Evolutionary conservation across 23 red algal genomes (phyloP), one percentile per base, ranked within the genome.

Genomic region (Agarophyton chilense): DNA sequence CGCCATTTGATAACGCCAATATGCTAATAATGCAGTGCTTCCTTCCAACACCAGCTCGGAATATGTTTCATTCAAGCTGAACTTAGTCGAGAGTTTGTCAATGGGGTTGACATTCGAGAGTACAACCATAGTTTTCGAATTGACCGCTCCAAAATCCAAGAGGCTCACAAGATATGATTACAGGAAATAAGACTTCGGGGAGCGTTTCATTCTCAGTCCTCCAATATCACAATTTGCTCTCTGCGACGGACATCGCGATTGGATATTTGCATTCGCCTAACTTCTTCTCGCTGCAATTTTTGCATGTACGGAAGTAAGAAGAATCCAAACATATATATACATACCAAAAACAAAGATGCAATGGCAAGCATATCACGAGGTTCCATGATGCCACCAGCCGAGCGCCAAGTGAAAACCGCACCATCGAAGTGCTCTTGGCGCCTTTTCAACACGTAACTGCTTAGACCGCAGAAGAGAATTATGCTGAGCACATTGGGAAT

Each of bases 281-380:
- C 60, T 49, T 95, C 76, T 33, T 90, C 72, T 53, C 41, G 57
- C 56, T 95, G 93, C 74, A 88, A 51, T 53, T 83, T 74, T 61
- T 70, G 52, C 72, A 98, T 87, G 78, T 92, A 98, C 29, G 94
- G 97, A 38, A 99, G 76, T 58, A 94, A 82, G 53, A 99, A 99
- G 82, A 99, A 95, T 14, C 84, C 82, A 89, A 99, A 93, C 82
- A 99, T 81, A 43, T 96, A 99, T 62, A 91, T 94, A 54, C 94
- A 84, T 25, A 95, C 97, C 35, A 92, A 65, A 55, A 99, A 95
- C 29, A 99, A 86, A 2, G 83, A 65, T 6, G 49, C 97, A 62
- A 96, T 82, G 38, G 97, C 97, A 64, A 95, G 72, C 93, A 99
- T 92, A 63, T 99, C 97, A 18, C 62, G 64, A 10, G 81, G 68